phyloP scores from a whole-genome alignment of 2,329 filamentous ascomycete species.

The Periconia sp. region DNA sequence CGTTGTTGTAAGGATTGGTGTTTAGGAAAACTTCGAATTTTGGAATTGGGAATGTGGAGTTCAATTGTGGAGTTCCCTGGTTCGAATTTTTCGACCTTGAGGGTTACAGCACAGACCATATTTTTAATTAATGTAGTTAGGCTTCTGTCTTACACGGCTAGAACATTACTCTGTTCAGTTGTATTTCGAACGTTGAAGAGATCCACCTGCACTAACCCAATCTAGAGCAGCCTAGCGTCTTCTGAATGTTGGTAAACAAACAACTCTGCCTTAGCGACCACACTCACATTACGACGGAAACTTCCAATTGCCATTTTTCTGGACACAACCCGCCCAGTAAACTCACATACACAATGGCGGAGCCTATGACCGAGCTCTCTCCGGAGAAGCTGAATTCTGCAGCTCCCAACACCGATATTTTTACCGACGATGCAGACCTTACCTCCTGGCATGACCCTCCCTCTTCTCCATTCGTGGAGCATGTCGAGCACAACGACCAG shows the following conservation, averaged over 20 bases:
- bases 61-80: no score
- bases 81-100: no score
- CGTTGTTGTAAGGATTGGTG: no score
- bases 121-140: no score
- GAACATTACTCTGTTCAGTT: no score
- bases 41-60: no score
- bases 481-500: constrained; percentile 44
- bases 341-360: constrained; percentile 24
- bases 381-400: constrained; percentile 31
- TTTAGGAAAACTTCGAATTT: no score
- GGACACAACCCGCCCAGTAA: not conserved
- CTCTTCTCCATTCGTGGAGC: constrained; percentile 53
- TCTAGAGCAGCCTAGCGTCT: no score
- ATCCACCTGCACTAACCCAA: no score
- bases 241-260: constrained; percentile 4
- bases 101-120: no score
- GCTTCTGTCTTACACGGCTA: no score
- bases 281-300: constrained; percentile 4
- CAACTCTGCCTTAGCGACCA: constrained; percentile 12
- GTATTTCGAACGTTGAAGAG: no score
- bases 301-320: not conserved
- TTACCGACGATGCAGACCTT: constrained; percentile 29
- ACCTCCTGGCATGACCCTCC: constrained; percentile 46
- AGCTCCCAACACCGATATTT: constrained; percentile 14
- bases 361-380: constrained; percentile 34